phyloP scores from a whole-genome alignment of 495 filamentous ascomycete species.

The Pyrenula aspistea region DNA sequence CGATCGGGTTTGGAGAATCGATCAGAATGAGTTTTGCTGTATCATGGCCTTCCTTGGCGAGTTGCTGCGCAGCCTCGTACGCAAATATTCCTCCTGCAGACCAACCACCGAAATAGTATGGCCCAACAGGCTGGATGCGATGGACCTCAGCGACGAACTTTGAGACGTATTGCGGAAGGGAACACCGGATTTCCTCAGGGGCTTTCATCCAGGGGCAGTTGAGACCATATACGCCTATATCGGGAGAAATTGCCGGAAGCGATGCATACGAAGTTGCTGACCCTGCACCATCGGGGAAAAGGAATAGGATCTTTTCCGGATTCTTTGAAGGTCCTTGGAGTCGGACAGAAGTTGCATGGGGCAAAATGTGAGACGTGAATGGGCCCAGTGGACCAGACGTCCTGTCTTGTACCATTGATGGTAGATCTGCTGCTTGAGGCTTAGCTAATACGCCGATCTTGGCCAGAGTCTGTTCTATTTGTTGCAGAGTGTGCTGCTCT shows the following conservation, averaged over 20 bases:
- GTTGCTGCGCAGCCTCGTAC: constrained; percentile 21
- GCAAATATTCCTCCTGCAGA: constrained; percentile 35
- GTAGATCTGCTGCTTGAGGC: too few species aligned
- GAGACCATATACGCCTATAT: constrained; percentile 42
- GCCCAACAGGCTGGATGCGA: constrained; percentile 49
- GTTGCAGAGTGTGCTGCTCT: too few species aligned
- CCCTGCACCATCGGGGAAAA: constrained; percentile 70
- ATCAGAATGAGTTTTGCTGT: constrained; percentile 23
- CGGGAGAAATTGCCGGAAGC: constrained; percentile 29
- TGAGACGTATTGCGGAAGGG: constrained; percentile 22
- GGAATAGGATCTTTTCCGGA: constrained; percentile 50
- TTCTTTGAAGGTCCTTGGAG: constrained; percentile 39
- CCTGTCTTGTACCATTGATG: too few species aligned
- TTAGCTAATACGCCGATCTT: too few species aligned
- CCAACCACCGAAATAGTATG: constrained; percentile 55
- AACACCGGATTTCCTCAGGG: constrained; percentile 29
- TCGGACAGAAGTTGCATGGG: constrained; percentile 42
- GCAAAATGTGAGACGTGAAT: not conserved
- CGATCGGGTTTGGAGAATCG: constrained; percentile 17
- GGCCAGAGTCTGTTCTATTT: too few species aligned
- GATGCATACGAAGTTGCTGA: constrained; percentile 51
- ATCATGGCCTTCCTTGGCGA: constrained; percentile 15
- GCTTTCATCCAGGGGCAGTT: constrained; percentile 52
- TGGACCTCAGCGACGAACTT: constrained; percentile 51
- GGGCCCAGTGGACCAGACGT: too few species aligned